These are phyloP conservation scores for Cryphonectria parasitica DNA, from an alignment of 2,329 filamentous ascomycete genomes.

Conservation along the genomic window DNA sequence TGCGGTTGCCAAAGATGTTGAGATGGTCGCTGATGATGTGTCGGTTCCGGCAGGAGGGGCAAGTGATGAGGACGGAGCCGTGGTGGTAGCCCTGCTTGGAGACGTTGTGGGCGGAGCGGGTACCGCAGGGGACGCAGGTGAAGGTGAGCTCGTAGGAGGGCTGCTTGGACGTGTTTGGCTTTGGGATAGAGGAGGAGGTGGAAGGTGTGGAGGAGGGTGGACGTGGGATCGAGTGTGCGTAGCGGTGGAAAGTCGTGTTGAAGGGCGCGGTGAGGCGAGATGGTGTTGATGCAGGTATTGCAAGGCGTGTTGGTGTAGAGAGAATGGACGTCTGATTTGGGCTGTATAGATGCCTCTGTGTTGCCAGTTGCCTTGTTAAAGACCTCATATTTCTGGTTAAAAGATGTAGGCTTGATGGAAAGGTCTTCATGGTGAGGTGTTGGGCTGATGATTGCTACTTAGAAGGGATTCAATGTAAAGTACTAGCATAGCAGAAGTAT, in stretches of 20 bases:
- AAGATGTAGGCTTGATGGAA: conserved; percentile 8
- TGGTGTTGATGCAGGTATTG: not conserved
- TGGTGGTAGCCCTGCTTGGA: conserved; percentile 95
- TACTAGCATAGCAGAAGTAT: not conserved
- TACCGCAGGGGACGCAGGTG: conserved; percentile 84
- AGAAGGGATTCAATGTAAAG: not conserved
- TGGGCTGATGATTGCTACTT: not conserved
- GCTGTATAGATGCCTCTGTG: not conserved
- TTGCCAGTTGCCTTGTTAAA: not conserved
- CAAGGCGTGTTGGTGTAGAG: not conserved
- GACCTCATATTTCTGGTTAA: conserved; percentile 2
- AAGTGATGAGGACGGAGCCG: conserved; percentile 86
- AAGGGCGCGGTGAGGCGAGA: not conserved
- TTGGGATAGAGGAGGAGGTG: conserved; percentile 29
- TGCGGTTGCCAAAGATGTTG: conserved; percentile 72
- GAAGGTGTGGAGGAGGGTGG: conserved; percentile 26
- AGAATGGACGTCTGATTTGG: not conserved
- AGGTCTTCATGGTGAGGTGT: conserved; percentile 16
- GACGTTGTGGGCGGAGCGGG: conserved; percentile 80
- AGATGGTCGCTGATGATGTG: conserved; percentile 94
- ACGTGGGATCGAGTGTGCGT: conserved; percentile 38
- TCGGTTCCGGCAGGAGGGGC: conserved; percentile 81
- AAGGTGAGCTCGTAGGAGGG: conserved; percentile 88
- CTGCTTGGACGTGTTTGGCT: conserved; percentile 39
- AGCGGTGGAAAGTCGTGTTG: conserved; percentile 28